Evolutionary conservation across 1,284 basidiomycete genomes (phyloP).

Genomic region (Ceratobasidium sp.): DNA sequence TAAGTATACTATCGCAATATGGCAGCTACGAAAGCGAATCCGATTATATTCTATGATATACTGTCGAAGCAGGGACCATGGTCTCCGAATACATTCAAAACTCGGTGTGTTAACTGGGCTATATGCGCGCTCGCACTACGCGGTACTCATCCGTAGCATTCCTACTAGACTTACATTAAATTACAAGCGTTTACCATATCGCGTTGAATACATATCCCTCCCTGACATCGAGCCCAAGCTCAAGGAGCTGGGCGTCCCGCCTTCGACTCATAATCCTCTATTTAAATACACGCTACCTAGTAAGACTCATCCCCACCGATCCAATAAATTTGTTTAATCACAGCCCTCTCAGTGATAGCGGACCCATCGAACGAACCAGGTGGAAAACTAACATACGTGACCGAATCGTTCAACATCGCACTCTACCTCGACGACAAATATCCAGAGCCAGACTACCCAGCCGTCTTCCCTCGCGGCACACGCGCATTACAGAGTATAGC

Average conservation of each 20-base stretch:
- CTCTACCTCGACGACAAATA: conserved; percentile 48
- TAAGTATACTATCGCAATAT: background rate
- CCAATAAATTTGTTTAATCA: conserved; percentile 48
- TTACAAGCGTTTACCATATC: conserved; percentile 52
- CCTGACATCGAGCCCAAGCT: conserved; percentile 50
- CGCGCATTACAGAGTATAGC: conserved; percentile 41
- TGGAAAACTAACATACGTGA: conserved; percentile 36
- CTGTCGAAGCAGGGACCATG: conserved; percentile 23
- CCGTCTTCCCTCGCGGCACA: conserved; percentile 39
- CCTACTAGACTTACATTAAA: conserved; percentile 48
- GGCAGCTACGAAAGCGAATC: conserved; percentile 28
- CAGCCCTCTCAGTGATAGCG: conserved; percentile 46
- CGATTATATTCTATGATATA: conserved; percentile 31
- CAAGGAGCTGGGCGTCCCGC: conserved; percentile 53
- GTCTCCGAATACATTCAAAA: conserved; percentile 37
- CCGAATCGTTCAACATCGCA: conserved; percentile 47
- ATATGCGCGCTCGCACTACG: no score
- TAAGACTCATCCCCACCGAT: conserved; percentile 50
- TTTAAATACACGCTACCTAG: conserved; percentile 45
- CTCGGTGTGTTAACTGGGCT: background rate
- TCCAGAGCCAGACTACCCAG: conserved; percentile 34
- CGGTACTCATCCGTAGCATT: background rate
- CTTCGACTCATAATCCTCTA: conserved; percentile 53
- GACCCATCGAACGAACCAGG: conserved; percentile 44
- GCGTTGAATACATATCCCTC: conserved; percentile 46